Conservation (phyloP, 2,329 filamentous ascomycete species). For the Keithomyces neogunnii region DNA sequence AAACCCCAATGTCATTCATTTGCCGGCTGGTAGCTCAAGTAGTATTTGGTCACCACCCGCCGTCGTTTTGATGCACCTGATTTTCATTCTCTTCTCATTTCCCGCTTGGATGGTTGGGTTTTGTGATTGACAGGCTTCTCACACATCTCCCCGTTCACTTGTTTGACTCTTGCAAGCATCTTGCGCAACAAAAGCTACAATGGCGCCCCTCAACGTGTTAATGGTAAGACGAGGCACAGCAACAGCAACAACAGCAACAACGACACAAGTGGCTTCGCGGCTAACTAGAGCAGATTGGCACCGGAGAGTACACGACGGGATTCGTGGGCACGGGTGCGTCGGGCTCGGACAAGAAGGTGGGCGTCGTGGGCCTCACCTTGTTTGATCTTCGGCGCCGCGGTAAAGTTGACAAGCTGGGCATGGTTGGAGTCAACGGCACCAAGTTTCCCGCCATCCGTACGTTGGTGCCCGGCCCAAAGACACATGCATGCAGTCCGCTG, state of each 20-base stretch:
- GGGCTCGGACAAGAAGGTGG: constrained; percentile 90
- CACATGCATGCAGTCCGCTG: not conserved
- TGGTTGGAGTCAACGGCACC: constrained; percentile 81
- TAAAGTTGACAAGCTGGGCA: constrained; percentile 77
- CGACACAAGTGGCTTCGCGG: not conserved
- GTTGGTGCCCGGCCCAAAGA: constrained; percentile 19
- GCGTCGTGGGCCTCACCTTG: constrained; percentile 81
- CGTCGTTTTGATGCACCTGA: not conserved
- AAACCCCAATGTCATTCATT: not conserved
- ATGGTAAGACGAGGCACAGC: constrained; percentile 39
- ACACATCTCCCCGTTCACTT: too few species aligned
- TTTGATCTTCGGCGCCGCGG: constrained; percentile 83
- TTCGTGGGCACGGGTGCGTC: constrained; percentile 80
- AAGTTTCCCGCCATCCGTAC: constrained; percentile 88
- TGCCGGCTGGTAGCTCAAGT: not conserved
- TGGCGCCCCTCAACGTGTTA: constrained; percentile 57
- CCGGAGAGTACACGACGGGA: constrained; percentile 93
- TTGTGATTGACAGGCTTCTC: too few species aligned
- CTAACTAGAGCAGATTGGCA: constrained; percentile 55
- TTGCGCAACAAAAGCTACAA: constrained; percentile 18
- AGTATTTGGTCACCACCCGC: not conserved
- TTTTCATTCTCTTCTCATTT: not conserved
- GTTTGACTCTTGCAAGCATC: not conserved
- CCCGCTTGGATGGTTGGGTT: too few species aligned
- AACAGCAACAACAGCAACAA: too few species aligned